phyloP scores from a whole-genome alignment of 2,329 filamentous ascomycete species.

The Hypocrella siamensis region DNA sequence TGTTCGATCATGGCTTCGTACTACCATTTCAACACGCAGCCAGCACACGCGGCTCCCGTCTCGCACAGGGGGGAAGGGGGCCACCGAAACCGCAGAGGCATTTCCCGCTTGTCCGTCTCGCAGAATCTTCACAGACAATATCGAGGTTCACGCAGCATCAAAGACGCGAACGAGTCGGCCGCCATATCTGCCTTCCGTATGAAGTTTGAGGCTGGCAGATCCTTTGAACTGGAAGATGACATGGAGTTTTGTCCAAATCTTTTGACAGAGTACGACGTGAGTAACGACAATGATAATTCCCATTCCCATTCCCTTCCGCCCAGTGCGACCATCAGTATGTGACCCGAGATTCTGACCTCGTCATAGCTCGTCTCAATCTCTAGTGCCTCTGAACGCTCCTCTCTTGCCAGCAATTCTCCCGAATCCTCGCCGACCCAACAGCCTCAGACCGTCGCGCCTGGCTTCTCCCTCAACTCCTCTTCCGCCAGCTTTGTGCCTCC shows the following conservation, averaged over 20 bases:
- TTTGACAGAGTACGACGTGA: constrained; percentile 86
- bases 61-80: constrained; percentile 66
- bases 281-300: constrained; percentile 15
- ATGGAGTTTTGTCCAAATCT: constrained; percentile 89
- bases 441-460: constrained; percentile 60
- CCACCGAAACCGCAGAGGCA: constrained; percentile 60
- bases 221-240: constrained; percentile 92
- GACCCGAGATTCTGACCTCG: constrained; percentile 14
- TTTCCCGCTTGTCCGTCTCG: constrained; percentile 61
- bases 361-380: constrained; percentile 76
- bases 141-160: constrained; percentile 70
- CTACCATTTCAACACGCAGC: constrained; percentile 45
- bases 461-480: constrained; percentile 56
- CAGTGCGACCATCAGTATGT: constrained; percentile 6
- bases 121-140: constrained; percentile 81
- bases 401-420: constrained; percentile 85
- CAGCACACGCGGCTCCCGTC: constrained; percentile 40
- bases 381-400: constrained; percentile 86
- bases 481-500: constrained; percentile 52
- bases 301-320: constrained; percentile 1
- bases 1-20: constrained; percentile 40
- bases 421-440: constrained; percentile 84
- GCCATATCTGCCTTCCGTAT: constrained; percentile 65
- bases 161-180: constrained; percentile 69
- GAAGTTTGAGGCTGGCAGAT: constrained; percentile 80